Percentiles rank a stretch among this genome's conserved stretches.
Evolutionary conservation across 768 basidiomycete species (phyloP).

Genomic region (Strobilomyces dryophilus): DNA sequence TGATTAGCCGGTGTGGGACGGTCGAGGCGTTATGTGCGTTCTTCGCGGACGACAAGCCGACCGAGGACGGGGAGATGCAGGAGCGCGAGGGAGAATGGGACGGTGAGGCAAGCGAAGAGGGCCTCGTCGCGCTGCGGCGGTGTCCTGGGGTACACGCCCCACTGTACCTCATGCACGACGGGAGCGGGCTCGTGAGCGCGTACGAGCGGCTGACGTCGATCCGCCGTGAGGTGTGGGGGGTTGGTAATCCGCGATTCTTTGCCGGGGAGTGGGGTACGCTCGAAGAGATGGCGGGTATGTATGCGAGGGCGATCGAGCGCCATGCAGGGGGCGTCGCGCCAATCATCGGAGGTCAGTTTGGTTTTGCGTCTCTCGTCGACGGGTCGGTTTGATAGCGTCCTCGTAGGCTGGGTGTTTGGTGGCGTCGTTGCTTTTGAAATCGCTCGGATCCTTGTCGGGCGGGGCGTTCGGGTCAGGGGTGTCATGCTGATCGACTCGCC

Average conservation of each 20-base stretch:
- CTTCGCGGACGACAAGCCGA: constrained; percentile 1
- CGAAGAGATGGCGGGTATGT: constrained; percentile 48
- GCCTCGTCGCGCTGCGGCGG: constrained; percentile 37
- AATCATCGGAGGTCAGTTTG: constrained; percentile 53
- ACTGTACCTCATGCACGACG: constrained; percentile 69
- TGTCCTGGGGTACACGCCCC: constrained; percentile 29
- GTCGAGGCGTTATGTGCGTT: constrained; percentile 21
- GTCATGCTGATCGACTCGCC: constrained; percentile 68
- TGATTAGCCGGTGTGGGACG: constrained; percentile 35
- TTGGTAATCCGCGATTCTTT: constrained; percentile 53
- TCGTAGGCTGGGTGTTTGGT: constrained; percentile 1
- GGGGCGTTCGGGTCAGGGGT: constrained; percentile 46
- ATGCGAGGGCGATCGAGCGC: constrained; percentile 39
- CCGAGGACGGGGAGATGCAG: too few relatives aligned
- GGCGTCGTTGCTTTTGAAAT: constrained; percentile 59
- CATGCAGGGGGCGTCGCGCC: constrained; percentile 34
- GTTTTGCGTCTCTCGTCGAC: background rate
- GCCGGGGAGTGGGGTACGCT: constrained; percentile 46
- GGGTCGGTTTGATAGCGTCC: background rate
- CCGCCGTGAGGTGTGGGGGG: constrained; percentile 54
- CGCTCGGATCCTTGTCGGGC: constrained; percentile 42
- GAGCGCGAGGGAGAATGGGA: constrained; percentile 13
- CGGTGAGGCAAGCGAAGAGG: too few relatives aligned
- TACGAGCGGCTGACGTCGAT: constrained; percentile 45
- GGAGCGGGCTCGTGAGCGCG: constrained; percentile 57